phyloP scores from a whole-genome alignment of 441 rosid species.

The Capsella rubella region DNA sequence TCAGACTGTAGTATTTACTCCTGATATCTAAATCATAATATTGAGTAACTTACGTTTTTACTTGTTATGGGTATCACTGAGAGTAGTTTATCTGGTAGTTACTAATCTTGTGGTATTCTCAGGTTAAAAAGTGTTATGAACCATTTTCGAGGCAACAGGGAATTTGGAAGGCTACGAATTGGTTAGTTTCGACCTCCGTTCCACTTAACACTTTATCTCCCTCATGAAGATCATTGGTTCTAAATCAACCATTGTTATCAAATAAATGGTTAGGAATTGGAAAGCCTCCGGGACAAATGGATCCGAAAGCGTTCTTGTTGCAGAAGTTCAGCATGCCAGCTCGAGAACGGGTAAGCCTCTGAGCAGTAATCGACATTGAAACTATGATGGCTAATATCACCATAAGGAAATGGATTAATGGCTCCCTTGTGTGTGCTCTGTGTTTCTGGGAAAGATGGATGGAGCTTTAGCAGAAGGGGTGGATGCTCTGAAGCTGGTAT shows the following conservation, averaged over 20 bases:
- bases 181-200: slow-evolving; percentile 53
- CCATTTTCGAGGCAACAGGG: slow-evolving; percentile 79
- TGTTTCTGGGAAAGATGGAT: slow-evolving; percentile 59
- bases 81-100: not conserved
- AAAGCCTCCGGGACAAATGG: slow-evolving; percentile 96
- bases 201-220: not conserved
- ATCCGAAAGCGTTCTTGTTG: slow-evolving; percentile 91
- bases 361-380: not conserved
- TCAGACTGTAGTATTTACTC: slow-evolving; percentile 3
- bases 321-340: slow-evolving; percentile 76
- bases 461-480: slow-evolving; percentile 75
- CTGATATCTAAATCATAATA: slow-evolving; percentile 5
- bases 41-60: not conserved
- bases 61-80: slow-evolving; percentile 6
- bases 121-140: slow-evolving; percentile 79
- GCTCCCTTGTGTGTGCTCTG: slow-evolving; percentile 1
- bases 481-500: slow-evolving; percentile 65
- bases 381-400: slow-evolving; percentile 4
- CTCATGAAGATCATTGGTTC: not conserved
- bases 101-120: slow-evolving; percentile 18
- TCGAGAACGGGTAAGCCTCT: slow-evolving; percentile 62
- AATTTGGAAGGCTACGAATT: slow-evolving; percentile 85
- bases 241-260: not conserved
- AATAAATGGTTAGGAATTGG: slow-evolving; percentile 63
- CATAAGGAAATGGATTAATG: not conserved